Evolutionary conservation across 176 grass and related monocot species (phyloP).

Genomic region (Dactylis glomerata): DNA sequence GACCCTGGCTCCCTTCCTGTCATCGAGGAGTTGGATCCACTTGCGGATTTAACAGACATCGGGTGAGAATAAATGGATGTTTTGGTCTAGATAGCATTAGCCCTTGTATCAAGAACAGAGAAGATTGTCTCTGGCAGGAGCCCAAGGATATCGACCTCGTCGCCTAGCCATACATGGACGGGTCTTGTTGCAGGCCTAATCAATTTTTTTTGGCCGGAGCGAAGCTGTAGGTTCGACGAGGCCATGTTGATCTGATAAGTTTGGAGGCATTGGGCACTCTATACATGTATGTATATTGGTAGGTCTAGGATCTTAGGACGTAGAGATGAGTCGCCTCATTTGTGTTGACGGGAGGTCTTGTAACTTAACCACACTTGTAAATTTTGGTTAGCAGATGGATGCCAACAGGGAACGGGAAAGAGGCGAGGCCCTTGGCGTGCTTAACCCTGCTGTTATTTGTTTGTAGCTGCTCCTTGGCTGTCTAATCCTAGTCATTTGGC

Average conservation of each 20-base stretch:
- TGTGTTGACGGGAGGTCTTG: conserved; percentile 34
- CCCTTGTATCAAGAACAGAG: conserved; percentile 13
- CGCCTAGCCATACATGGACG: neutral
- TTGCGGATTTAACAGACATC: conserved; percentile 75
- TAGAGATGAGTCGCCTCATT: conserved; percentile 34
- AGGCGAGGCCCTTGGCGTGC: neutral
- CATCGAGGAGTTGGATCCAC: conserved; percentile 68
- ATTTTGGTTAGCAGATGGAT: conserved; percentile 60
- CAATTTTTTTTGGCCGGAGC: conserved; percentile 23
- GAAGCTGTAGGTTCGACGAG: conserved; percentile 27
- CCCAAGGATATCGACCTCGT: conserved; percentile 1
- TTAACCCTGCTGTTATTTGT: conserved; percentile 10
- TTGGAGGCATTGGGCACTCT: conserved; percentile 51
- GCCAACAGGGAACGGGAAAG: conserved; percentile 29
- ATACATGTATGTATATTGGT: conserved; percentile 74
- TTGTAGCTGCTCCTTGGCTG: neutral
- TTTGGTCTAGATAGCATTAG: conserved; percentile 6
- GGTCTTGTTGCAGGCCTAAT: conserved; percentile 14
- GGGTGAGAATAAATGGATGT: conserved; percentile 47
- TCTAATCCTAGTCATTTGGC: conserved; percentile 13
- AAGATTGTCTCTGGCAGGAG: conserved; percentile 28
- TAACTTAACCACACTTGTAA: conserved; percentile 47
- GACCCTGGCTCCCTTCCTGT: conserved; percentile 50
- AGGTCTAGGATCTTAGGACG: conserved; percentile 49
- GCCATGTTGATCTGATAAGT: conserved; percentile 28